These are phyloP conservation scores for Geotrichum candidum DNA, from an alignment of 1,139 yeast genomes.

Conservation along the genomic window DNA sequence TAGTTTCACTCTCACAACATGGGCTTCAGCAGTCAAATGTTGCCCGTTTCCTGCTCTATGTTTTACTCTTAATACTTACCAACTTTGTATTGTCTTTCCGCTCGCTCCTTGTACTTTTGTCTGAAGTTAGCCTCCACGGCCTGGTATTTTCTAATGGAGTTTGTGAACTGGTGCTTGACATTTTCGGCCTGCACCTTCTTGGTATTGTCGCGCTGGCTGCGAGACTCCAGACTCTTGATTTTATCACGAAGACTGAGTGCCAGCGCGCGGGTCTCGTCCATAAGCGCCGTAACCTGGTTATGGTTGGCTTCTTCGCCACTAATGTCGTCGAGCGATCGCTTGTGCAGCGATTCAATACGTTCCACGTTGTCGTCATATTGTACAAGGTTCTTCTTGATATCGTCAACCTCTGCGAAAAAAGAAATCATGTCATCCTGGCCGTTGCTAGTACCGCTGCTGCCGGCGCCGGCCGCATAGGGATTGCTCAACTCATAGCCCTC, in stretches of 20 bases:
- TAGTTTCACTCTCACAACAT: background rate
- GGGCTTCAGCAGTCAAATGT: background rate
- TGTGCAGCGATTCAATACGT: slow-evolving; percentile 75
- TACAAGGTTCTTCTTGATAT: slow-evolving; percentile 71
- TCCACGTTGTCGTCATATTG: slow-evolving; percentile 74
- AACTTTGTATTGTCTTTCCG: slow-evolving; percentile 87
- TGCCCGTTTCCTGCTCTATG: background rate
- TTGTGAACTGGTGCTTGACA: slow-evolving; percentile 77
- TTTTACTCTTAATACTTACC: slow-evolving; percentile 7
- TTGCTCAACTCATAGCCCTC: slow-evolving; percentile 12
- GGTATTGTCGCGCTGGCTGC: slow-evolving; percentile 63
- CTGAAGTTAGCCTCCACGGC: slow-evolving; percentile 81
- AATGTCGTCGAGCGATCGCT: slow-evolving; percentile 76
- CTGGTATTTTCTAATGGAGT: slow-evolving; percentile 80
- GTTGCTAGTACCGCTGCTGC: slow-evolving; percentile 15
- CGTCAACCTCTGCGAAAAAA: slow-evolving; percentile 79
- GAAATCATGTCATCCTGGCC: slow-evolving; percentile 54
- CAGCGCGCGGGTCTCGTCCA: slow-evolving; percentile 71
- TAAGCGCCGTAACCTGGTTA: slow-evolving; percentile 69
- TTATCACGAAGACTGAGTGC: slow-evolving; percentile 69
- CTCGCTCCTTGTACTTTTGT: slow-evolving; percentile 78
- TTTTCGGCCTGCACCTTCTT: slow-evolving; percentile 89
- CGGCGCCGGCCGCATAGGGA: slow-evolving; percentile 9
- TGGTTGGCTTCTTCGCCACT: slow-evolving; percentile 68
- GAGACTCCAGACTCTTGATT: slow-evolving; percentile 71